Conservation (phyloP, 176 grass and related monocot genomes). For the Ananas comosus region DNA sequence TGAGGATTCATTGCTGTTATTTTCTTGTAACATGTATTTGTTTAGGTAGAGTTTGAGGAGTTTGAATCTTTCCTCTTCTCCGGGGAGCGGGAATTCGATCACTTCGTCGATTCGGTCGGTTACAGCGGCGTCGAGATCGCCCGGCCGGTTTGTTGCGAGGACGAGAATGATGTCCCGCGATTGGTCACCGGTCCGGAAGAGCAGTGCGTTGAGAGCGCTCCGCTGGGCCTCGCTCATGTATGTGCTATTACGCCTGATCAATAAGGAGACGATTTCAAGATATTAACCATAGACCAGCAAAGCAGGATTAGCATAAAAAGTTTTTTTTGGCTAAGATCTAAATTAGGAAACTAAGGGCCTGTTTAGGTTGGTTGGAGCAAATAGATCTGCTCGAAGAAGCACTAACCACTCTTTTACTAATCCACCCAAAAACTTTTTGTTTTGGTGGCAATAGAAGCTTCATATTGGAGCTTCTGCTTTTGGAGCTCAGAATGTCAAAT, state of each 20-base stretch:
- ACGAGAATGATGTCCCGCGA: conserved; percentile 80
- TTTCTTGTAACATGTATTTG: conserved; percentile 52
- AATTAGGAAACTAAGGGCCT: no score
- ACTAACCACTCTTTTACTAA: no score
- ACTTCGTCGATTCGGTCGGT: conserved; percentile 95
- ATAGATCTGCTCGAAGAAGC: no score
- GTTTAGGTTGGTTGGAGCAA: no score
- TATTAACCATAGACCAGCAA: conserved; percentile 1
- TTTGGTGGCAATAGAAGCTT: no score
- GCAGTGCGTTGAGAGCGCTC: conserved; percentile 88
- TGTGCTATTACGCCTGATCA: conserved; percentile 64
- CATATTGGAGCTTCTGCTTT: no score
- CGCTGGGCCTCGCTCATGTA: conserved; percentile 90
- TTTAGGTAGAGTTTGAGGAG: conserved; percentile 82
- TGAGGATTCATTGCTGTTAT: conserved; percentile 25
- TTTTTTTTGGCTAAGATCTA: no score
- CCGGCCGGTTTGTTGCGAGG: conserved; percentile 80
- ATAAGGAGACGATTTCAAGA: background rate
- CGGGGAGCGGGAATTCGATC: conserved; percentile 75
- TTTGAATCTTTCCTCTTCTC: conserved; percentile 67
- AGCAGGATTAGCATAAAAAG: no score
- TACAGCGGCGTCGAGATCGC: conserved; percentile 84
- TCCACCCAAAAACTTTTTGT: no score
- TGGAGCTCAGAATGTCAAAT: no score
- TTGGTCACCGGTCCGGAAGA: conserved; percentile 91